Percentiles rank a stretch among this genome's conserved stretches.
These are phyloP conservation scores for Stagonosporopsis cucurbitacearum DNA, from an alignment of 2,329 filamentous ascomycete genomes.

Conservation along the genomic window DNA sequence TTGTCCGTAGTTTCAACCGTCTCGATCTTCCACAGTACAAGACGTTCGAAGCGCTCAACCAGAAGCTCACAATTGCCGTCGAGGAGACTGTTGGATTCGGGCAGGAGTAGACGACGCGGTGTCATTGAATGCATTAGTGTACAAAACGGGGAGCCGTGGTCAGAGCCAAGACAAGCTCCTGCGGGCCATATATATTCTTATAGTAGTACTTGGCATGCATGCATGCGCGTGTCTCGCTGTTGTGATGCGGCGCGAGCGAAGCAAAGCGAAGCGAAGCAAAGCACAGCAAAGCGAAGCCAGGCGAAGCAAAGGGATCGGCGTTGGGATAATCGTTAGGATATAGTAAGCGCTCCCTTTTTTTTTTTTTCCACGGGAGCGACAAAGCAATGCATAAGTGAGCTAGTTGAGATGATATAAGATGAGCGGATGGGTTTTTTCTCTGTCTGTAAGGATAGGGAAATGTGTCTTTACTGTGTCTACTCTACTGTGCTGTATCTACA, in stretches of 20 bases:
- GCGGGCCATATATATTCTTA: constrained; percentile 10
- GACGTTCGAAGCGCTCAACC: constrained; percentile 79
- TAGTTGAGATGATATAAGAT: background rate
- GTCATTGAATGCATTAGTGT: constrained; percentile 4
- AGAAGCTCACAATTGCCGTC: constrained; percentile 94
- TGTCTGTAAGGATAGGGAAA: no score
- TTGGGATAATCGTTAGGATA: constrained; percentile 4
- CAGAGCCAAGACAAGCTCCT: background rate
- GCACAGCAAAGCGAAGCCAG: no score
- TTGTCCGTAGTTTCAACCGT: constrained; percentile 84
- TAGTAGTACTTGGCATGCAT: background rate
- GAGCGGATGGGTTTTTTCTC: no score
- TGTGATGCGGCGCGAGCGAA: background rate
- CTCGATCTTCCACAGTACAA: constrained; percentile 95
- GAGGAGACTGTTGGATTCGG: constrained; percentile 99
- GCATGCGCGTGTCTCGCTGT: constrained; percentile 5
- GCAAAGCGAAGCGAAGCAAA: no score
- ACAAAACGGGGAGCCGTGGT: constrained; percentile 11
- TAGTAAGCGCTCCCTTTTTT: constrained; percentile 6
- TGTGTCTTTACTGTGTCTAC: no score
- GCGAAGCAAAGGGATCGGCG: background rate
- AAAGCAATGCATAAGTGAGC: constrained; percentile 5
- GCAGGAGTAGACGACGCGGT: constrained; percentile 70
- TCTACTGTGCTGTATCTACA: no score
- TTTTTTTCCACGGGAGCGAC: constrained; percentile 2